Base-by-base conservation (phyloP, 805 yeast genomes). In the Limtongia smithiae region DNA sequence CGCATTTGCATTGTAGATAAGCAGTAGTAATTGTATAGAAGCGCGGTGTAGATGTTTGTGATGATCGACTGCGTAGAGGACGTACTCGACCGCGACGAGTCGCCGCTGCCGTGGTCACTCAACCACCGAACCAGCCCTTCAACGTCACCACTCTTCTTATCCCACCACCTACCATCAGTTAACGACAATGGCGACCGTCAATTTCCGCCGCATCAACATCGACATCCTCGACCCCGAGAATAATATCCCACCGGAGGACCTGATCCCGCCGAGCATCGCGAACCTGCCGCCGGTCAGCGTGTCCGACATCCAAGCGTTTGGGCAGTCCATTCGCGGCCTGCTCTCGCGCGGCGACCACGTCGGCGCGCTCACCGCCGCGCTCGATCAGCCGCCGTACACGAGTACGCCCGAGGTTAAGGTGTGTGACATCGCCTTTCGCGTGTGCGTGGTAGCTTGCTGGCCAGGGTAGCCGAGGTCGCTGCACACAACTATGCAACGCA, bases 221-320 rank as follows among this genome's bases (percentile, higher is more conserved):
- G 97, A 93, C 68, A 85, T 88, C 15, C 81, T 81, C 58, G 96
- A 90, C 64, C 85, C 95, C 3, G 96, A 90, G 40, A 78, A 77
- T 60, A 72, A 71, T 15, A 68, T 85, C 55, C 74, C 82, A 28
- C 74, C 75, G 38, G 80, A 76, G 58, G 91, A 85, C 44, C 74
- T 86, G 61, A 68, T 77, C 18, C 79, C 78, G 11, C 82, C 83
- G 11, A 74, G 76, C 55, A 46, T 53, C 17, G 48, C 41, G 15
- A 43, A 40, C 30, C 37, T 55, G 20, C 68, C 74, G 37, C 72
- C 77, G 1, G 74, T 79, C 45, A 70, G 74, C 34, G 65, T 66
- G 44, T 76, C 72, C 34, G 87, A 84, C 40, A 70, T 87, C 38
- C 81, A 79, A 58, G 30, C 48, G 20, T 40, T 40, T 17, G 50